Percentiles rank a stretch among this genome's conserved stretches.
Evolutionary conservation across 176 grass and related monocot species (phyloP).

Genomic region (Phoenix roebelenii): DNA sequence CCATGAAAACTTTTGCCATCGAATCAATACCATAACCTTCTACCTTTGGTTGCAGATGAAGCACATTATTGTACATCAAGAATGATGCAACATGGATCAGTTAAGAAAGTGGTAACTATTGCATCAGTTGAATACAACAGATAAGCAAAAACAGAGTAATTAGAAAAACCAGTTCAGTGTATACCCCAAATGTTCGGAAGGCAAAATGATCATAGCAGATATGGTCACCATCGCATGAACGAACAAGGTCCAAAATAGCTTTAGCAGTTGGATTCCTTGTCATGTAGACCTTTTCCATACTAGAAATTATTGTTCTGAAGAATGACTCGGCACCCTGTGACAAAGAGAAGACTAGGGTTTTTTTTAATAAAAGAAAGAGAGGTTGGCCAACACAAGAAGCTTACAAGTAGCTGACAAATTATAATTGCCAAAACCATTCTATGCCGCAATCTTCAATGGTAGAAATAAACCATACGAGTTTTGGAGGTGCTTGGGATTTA

Average conservation of each 20-base stretch:
- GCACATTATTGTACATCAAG: background rate
- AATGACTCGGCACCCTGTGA: constrained; percentile 73
- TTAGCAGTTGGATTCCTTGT: constrained; percentile 79
- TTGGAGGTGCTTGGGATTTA: no score
- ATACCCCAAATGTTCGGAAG: constrained; percentile 91
- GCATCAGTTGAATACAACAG: background rate
- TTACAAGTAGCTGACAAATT: no score
- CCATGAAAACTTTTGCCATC: constrained; percentile 66
- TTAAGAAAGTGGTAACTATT: background rate
- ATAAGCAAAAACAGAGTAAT: constrained; percentile 7
- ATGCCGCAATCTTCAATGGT: no score
- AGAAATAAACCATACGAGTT: no score
- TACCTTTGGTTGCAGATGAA: constrained; percentile 46
- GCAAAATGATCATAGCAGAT: constrained; percentile 94
- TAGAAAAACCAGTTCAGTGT: constrained; percentile 1
- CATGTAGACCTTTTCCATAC: constrained; percentile 86
- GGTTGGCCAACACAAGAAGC: no score
- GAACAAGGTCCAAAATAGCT: constrained; percentile 66
- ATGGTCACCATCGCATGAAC: constrained; percentile 55
- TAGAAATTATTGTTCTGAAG: constrained; percentile 54
- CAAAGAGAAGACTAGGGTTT: background rate
- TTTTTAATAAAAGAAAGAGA: no score
- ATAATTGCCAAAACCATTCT: no score
- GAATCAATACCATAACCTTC: constrained; percentile 89
- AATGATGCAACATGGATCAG: no score